Base-by-base conservation (phyloP, 73 alveolate genomes). In the Paramecium caudatum region DNA sequence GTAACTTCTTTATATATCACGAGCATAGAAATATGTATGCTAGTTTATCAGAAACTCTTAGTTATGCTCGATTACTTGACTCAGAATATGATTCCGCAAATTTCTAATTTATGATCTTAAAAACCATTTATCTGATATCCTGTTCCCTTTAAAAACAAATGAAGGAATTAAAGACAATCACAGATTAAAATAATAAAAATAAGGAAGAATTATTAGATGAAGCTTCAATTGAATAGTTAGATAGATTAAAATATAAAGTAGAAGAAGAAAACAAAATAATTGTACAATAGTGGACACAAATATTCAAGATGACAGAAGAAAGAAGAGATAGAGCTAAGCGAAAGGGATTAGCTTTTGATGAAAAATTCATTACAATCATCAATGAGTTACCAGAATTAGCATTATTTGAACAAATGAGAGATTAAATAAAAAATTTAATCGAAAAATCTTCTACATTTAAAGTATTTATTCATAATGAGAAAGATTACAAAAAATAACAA, bases 1-100 rank as follows among this genome's bases (percentile, higher is more conserved):
- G 80, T 55, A 55, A 27, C 1, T 49, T 3, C 9, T 2, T 23
- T n/a, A n/a, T n/a, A n/a, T n/a, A n/a, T n/a, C n/a, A n/a, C n/a
- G n/a, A 55, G 23, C 0, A 19, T 55, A 55, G 80, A 55, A 55
- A 55, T 23, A 55, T 55, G 13, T 55, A 55, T 55, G 23, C 80
- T 5, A 55, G 80, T 55, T 10, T 55, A 55, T 55, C 80, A 55
- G 15, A 21, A 55, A 19, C 80, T 9, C 80, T 55, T 1, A 55
- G 80, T 27, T 55, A 55, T 55, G 80, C 30, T 0, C 23, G 80
- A 55, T 10, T 55, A 1, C 30, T 55, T 55, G 43, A 55, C 30
- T 7, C 8, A 8, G 41, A 55, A 55, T 55, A 27, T 55, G 13
- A 55, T 4, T 55, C 80, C 17, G 15, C 5, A 13, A 49, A 30